Percentiles rank a stretch among this genome's conserved stretches.
phyloP scores from a whole-genome alignment of 306 rosid species.

The Trifolium dubium region DNA sequence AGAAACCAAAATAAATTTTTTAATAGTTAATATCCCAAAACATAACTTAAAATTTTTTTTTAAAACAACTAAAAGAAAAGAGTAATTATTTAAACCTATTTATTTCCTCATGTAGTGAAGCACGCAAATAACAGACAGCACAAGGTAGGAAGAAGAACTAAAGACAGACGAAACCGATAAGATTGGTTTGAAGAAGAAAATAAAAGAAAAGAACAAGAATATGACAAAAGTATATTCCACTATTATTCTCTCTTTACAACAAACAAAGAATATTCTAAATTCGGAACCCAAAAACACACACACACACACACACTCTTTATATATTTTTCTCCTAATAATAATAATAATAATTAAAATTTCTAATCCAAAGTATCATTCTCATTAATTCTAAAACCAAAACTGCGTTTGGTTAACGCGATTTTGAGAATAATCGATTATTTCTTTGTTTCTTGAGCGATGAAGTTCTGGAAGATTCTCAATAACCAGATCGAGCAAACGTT shows the following conservation, averaged over 20 bases:
- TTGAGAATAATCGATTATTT: background rate
- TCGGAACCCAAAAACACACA: conserved; percentile 22
- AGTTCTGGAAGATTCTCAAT: conserved; percentile 80
- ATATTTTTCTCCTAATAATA: background rate
- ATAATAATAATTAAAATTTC: background rate
- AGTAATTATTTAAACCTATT: no score
- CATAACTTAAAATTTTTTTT: no score
- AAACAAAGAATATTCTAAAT: background rate
- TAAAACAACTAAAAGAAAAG: no score
- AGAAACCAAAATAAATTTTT: no score
- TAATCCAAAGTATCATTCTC: background rate
- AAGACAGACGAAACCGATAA: background rate
- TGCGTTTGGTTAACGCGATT: conserved; percentile 18
- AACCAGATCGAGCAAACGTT: conserved; percentile 72
- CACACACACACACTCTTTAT: background rate
- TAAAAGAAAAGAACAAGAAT: background rate
- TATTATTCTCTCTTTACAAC: background rate
- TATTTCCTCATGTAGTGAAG: no score
- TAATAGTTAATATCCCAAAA: no score
- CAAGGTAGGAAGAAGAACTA: background rate
- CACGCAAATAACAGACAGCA: background rate
- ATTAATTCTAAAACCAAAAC: background rate
- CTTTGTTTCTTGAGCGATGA: conserved; percentile 49
- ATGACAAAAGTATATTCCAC: conserved; percentile 18
- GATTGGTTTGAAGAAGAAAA: background rate